phyloP scores from a whole-genome alignment of 805 yeast species.

The Myxozyma nipponensis region DNA sequence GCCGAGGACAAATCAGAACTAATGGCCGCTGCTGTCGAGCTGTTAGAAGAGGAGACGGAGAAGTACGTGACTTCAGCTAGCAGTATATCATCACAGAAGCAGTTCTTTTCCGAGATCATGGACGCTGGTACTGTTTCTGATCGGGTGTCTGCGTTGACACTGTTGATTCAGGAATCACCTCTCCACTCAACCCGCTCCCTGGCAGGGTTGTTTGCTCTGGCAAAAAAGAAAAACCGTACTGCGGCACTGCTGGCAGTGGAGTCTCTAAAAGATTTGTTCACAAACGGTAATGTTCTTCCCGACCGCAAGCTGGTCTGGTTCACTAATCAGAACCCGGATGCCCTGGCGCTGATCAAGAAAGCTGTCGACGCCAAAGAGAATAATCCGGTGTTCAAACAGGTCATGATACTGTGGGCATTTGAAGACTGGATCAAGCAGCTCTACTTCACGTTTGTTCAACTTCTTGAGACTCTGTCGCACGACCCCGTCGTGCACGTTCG shows the following conservation, averaged over 20 bases:
- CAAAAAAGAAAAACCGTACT: slow-evolving; percentile 88
- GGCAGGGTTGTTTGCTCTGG: slow-evolving; percentile 69
- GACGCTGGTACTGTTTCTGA: slow-evolving; percentile 91
- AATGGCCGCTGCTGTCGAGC: slow-evolving; percentile 59
- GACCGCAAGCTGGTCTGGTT: slow-evolving; percentile 78
- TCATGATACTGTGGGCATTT: slow-evolving; percentile 71
- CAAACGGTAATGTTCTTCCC: slow-evolving; percentile 74
- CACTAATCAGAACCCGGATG: slow-evolving; percentile 53
- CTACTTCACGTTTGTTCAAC: slow-evolving; percentile 71
- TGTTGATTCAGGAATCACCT: slow-evolving; percentile 92
- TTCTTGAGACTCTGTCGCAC: slow-evolving; percentile 75
- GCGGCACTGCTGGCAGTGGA: slow-evolving; percentile 88
- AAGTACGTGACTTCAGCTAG: slow-evolving; percentile 69
- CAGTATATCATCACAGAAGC: slow-evolving; percentile 72
- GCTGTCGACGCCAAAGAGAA: slow-evolving; percentile 37
- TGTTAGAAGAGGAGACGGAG: slow-evolving; percentile 67
- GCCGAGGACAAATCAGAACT: slow-evolving; percentile 55
- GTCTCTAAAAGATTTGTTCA: slow-evolving; percentile 82
- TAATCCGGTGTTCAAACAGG: slow-evolving; percentile 41
- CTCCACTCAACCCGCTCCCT: slow-evolving; percentile 80
- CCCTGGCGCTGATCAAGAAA: slow-evolving; percentile 3
- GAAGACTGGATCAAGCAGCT: slow-evolving; percentile 82
- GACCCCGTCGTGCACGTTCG: slow-evolving; percentile 89
- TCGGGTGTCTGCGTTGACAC: slow-evolving; percentile 90
- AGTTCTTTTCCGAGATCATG: slow-evolving; percentile 83